Conservation (phyloP, 768 basidiomycete species). For the Cytidiella melzeri region DNA sequence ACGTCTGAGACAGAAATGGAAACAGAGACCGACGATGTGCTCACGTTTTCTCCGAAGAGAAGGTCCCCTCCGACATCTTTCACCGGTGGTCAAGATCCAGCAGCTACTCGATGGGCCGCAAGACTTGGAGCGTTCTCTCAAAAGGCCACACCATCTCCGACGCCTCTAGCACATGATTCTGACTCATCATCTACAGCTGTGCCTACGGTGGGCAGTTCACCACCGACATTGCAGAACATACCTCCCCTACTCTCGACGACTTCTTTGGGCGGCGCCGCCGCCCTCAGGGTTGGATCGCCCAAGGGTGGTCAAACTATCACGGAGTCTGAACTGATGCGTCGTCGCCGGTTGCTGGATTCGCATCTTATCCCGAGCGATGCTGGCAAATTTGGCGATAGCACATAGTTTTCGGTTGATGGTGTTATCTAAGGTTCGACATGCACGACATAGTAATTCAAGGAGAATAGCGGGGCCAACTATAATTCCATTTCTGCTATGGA, state of each 20-base stretch:
- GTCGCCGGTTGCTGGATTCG: constrained; percentile 70
- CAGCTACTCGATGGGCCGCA: constrained; percentile 4
- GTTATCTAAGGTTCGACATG: no score
- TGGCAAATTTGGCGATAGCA: not conserved
- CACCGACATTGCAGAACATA: not conserved
- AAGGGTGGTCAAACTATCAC: constrained; percentile 63
- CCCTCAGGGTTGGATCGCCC: constrained; percentile 12
- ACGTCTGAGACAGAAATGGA: constrained; percentile 37
- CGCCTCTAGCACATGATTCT: not conserved
- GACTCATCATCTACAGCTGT: not conserved
- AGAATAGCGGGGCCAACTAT: not conserved
- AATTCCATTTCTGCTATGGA: no score
- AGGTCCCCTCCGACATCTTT: constrained; percentile 22
- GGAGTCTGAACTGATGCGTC: constrained; percentile 73
- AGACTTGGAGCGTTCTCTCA: constrained; percentile 6
- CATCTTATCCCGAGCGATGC: constrained; percentile 31
- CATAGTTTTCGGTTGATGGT: not conserved
- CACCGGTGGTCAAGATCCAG: not conserved
- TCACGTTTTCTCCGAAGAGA: constrained; percentile 67
- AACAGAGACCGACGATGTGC: constrained; percentile 65
- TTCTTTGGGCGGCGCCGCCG: not conserved
- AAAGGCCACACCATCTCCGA: not conserved
- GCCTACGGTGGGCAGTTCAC: not conserved
- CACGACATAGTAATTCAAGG: not conserved
- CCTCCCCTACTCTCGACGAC: not conserved